Percentiles rank a stretch among this genome's conserved stretches.
Conservation (phyloP, 352 stramenopile species). For the Thalassiosira exigua region DNA sequence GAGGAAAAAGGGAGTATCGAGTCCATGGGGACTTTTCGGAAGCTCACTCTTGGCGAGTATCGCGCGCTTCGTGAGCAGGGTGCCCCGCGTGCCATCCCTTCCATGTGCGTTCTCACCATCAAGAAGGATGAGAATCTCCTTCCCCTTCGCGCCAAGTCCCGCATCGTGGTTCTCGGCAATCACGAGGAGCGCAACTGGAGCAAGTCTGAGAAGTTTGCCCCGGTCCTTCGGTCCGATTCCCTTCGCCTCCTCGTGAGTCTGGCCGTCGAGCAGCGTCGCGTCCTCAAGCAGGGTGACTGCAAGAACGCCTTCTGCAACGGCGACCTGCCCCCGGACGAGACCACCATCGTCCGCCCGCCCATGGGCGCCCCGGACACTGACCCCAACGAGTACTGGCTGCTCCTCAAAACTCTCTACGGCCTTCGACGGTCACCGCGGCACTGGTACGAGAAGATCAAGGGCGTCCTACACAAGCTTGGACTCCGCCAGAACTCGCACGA, state of each 20-base stretch:
- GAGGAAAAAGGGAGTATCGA: constrained; percentile 28
- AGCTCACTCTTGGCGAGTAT: constrained; percentile 15
- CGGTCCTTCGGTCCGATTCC: constrained; percentile 35
- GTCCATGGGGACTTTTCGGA: constrained; percentile 1
- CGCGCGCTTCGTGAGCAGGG: neutral
- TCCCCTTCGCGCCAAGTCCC: constrained; percentile 47
- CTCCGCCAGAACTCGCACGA: constrained; percentile 25
- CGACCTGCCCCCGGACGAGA: constrained; percentile 31
- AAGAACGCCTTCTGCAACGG: constrained; percentile 59
- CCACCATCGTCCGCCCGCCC: constrained; percentile 29
- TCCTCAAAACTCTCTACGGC: constrained; percentile 50
- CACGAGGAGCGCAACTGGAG: constrained; percentile 31
- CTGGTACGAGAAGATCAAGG: constrained; percentile 43
- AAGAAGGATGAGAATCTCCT: constrained; percentile 48
- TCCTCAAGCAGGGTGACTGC: constrained; percentile 53
- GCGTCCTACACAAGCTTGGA: constrained; percentile 19
- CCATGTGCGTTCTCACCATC: constrained; percentile 55
- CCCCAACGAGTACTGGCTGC: constrained; percentile 20
- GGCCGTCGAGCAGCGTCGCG: constrained; percentile 16
- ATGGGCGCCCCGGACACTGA: constrained; percentile 15
- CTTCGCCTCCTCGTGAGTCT: constrained; percentile 25
- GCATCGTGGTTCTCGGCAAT: constrained; percentile 58
- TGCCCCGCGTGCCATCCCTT: neutral
- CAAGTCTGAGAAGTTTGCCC: constrained; percentile 27
- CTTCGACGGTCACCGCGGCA: constrained; percentile 15